Base-by-base conservation (phyloP, 2,329 filamentous ascomycete species). In the Claviceps sp. region DNA sequence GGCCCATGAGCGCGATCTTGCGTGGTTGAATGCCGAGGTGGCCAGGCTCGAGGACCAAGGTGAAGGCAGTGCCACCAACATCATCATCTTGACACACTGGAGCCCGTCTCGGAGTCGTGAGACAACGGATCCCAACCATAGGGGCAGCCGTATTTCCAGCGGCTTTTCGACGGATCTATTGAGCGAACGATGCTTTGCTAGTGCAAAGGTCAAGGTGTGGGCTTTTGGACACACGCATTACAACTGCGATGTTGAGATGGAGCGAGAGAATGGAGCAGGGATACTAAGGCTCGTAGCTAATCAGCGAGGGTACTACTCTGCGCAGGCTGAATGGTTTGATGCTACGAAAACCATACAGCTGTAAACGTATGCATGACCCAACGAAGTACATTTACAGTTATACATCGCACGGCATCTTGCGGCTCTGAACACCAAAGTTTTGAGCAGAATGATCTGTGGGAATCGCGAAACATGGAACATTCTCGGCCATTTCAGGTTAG, bases 141-240 rank as follows among this genome's bases (percentile, higher is more conserved):
- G 42, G 1, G 51, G 52, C 0, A 68, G 65, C 47, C 50, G 53
- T 0, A 62, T 66, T 3, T 46, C 40, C 1, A 59, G 61, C 1
- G 66, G 57, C 4, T 74, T 76, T 54, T 60, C 62, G 0, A 73
- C 69, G 0, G 68, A 75, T 52, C 52, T 75, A 37, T 58, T 59
- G 0, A 26, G 29, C 0, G 60, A 72, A 53, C 2, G 4, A 3
- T 73, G 68, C 55, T 75, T 66, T 58, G 57, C 5, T 1, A 65
- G 56, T 29, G 23, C 20, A 0, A 58, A 52, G 2, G 70, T 74
- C 17, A 68, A 61, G 57, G 34, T 71, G 0, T 77, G 71, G 73
- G 72, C 65, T 0, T 76, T 75, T 60, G 72, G 73, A 0, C 72
- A 76, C 53, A 76, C 72, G 11, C 71, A 75, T 55, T 73, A 64